These are phyloP conservation scores for Protomyces pachydermus DNA, from an alignment of 1,139 yeast genomes.

Conservation along the genomic window DNA sequence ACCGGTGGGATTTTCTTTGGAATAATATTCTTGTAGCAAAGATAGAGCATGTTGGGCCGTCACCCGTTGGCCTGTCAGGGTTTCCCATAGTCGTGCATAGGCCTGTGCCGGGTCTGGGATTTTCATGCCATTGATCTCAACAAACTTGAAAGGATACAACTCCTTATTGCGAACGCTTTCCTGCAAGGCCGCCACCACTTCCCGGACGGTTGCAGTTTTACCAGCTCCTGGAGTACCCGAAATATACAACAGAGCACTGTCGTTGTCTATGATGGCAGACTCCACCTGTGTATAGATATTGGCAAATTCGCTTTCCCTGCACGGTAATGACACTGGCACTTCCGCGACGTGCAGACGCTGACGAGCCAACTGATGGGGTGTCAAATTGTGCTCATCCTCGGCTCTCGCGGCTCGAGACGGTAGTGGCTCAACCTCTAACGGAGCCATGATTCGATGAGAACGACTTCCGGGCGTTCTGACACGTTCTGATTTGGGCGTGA, in stretches of 20 bases:
- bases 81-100: constrained; percentile 77
- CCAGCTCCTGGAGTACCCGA: constrained; percentile 99
- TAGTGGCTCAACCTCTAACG: constrained; percentile 32
- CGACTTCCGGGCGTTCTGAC: constrained; percentile 16
- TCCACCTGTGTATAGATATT: constrained; percentile 67
- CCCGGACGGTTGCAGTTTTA: constrained; percentile 87
- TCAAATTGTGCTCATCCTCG: constrained; percentile 16
- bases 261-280: constrained; percentile 62
- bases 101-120: constrained; percentile 79
- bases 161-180: constrained; percentile 44
- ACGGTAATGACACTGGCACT: constrained; percentile 64
- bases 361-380: constrained; percentile 51
- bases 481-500: constrained; percentile 3
- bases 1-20: constrained; percentile 38
- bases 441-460: constrained; percentile 17
- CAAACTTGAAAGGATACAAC: constrained; percentile 57
- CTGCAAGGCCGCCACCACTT: constrained; percentile 66
- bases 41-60: constrained; percentile 60
- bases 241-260: constrained; percentile 81
- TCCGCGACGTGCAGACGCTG: constrained; percentile 61
- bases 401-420: constrained; percentile 31
- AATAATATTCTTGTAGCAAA: constrained; percentile 53
- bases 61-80: constrained; percentile 58
- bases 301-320: constrained; percentile 83
- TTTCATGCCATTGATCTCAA: constrained; percentile 89